Evolutionary conservation across 768 basidiomycete species (phyloP).

Genomic region (Mycena vitilis): DNA sequence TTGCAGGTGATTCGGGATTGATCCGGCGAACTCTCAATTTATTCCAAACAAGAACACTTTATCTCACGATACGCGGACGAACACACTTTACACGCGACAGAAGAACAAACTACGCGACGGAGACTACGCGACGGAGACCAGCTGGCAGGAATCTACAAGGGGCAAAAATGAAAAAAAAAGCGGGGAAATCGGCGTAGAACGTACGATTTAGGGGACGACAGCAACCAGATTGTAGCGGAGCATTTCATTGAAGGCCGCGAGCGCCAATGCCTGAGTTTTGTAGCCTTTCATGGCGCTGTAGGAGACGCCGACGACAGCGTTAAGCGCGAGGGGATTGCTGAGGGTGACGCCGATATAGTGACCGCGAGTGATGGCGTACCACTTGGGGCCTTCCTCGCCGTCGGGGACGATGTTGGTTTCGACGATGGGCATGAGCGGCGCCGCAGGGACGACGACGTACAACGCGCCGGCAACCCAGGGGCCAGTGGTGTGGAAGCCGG

Average conservation of each 20-base stretch:
- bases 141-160: too few species aligned
- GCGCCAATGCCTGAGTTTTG: not conserved
- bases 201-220: not conserved
- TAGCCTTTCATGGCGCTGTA: not conserved
- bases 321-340: not conserved
- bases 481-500: not conserved
- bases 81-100: not conserved
- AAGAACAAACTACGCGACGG: not conserved
- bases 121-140: not conserved
- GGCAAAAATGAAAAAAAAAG: not conserved
- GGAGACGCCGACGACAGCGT: not conserved
- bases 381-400: not conserved
- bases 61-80: too few species aligned
- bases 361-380: not conserved
- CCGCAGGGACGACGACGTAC: not conserved
- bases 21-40: too few species aligned
- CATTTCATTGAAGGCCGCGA: conserved; percentile 1
- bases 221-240: not conserved
- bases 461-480: conserved; percentile 10
- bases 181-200: too few species aligned
- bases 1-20: too few species aligned
- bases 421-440: not conserved
- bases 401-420: not conserved
- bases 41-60: too few species aligned
- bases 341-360: not conserved